phyloP scores from a whole-genome alignment of 306 rosid species.

The Cicer judaicum region DNA sequence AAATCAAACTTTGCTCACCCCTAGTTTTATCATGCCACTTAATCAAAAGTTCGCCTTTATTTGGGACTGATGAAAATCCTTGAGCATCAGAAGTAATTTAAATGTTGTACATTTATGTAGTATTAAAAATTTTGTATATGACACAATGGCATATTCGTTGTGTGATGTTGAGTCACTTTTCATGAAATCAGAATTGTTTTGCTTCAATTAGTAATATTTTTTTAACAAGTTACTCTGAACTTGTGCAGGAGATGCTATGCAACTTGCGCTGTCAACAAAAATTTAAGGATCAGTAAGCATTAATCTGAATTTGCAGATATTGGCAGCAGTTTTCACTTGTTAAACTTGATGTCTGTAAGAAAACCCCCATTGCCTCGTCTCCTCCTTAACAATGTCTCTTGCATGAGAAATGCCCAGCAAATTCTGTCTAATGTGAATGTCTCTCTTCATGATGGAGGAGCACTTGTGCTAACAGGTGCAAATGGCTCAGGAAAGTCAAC shows the following conservation, averaged over 20 bases:
- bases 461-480: conserved; percentile 75
- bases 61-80: conserved; percentile 9
- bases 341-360: conserved; percentile 57
- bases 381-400: conserved; percentile 76
- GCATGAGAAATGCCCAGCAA: conserved; percentile 95
- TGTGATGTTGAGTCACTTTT: conserved; percentile 1
- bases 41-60: not conserved
- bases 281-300: conserved; percentile 26
- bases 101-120: not conserved
- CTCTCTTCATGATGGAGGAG: conserved; percentile 80
- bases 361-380: conserved; percentile 72
- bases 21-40: conserved; percentile 1
- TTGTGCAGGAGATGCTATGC: conserved; percentile 2
- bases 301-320: conserved; percentile 21
- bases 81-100: not conserved
- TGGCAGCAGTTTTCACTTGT: conserved; percentile 37
- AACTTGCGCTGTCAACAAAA: not conserved
- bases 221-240: not conserved
- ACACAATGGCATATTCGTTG: conserved; percentile 12
- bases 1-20: no score
- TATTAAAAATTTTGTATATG: not conserved
- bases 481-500: conserved; percentile 94
- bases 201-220: not conserved
- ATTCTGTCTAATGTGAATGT: conserved; percentile 74
- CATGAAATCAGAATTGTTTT: not conserved